Conservation (phyloP, 257 asterid species). For the Nicotiana noctiflora region DNA sequence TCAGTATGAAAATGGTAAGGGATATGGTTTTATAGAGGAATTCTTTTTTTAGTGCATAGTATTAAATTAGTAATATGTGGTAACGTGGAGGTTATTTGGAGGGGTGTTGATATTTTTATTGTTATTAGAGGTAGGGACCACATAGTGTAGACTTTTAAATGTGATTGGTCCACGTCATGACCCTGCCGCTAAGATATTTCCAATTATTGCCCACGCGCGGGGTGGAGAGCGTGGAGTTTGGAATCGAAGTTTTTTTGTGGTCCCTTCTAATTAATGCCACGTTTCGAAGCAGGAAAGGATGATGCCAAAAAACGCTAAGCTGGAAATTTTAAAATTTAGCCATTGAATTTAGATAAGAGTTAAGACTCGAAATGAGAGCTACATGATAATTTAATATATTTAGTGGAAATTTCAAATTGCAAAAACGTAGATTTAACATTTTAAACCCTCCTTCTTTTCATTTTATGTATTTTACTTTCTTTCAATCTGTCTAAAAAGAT, state of each 20-base stretch:
- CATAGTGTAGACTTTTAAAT: not conserved
- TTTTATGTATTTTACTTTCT: too few relatives aligned
- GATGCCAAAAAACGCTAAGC: not conserved
- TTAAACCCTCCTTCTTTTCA: too few relatives aligned
- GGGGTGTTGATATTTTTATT: slow-evolving; percentile 18
- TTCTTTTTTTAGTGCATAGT: slow-evolving; percentile 11
- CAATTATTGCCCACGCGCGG: not conserved
- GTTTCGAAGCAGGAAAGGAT: not conserved
- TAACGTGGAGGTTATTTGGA: slow-evolving; percentile 23
- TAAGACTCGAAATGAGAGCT: not conserved
- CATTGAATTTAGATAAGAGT: not conserved
- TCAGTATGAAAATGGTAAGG: slow-evolving; percentile 10
- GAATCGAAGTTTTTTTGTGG: not conserved
- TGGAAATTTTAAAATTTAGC: not conserved
- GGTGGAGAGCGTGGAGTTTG: not conserved
- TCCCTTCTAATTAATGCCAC: slow-evolving; percentile 7
- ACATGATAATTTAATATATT: not conserved
- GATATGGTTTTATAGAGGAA: not conserved
- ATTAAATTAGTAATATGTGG: slow-evolving; percentile 10
- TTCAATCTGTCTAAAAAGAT: too few relatives aligned
- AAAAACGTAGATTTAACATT: too few relatives aligned
- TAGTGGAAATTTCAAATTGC: too few relatives aligned
- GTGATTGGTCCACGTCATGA: slow-evolving; percentile 16
- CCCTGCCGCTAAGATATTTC: slow-evolving; percentile 14
- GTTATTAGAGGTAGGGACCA: slow-evolving; percentile 7